Conservation (phyloP, 73 alveolate genomes). For the Blepharisma japonicum region DNA sequence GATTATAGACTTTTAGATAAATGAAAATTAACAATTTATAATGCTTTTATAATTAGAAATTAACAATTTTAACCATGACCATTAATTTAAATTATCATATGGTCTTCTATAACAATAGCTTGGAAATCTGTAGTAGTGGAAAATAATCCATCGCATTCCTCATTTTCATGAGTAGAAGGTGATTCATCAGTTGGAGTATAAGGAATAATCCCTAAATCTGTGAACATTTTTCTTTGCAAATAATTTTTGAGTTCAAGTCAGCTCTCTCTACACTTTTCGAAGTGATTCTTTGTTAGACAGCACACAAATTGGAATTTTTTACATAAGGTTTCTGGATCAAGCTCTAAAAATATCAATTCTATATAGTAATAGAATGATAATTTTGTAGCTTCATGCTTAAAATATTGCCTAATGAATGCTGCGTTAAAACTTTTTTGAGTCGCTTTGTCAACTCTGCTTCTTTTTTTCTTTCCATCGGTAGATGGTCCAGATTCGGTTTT, state of each 20-base stretch:
- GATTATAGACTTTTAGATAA: too few species aligned
- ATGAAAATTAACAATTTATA: too few species aligned
- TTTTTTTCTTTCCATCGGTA: slow-evolving; percentile 4
- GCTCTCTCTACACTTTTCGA: background rate
- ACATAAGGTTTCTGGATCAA: background rate
- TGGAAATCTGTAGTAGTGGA: too few species aligned
- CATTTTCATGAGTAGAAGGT: too few species aligned
- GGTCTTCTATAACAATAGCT: too few species aligned
- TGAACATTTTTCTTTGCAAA: background rate
- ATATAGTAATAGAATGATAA: background rate
- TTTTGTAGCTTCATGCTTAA: background rate
- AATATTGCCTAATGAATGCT: background rate
- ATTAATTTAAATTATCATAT: too few species aligned
- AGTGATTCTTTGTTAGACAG: background rate
- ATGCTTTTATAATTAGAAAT: too few species aligned
- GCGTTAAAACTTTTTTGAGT: background rate
- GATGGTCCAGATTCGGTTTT: slow-evolving; percentile 5
- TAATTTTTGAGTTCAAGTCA: background rate
- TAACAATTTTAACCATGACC: too few species aligned
- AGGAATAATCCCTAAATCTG: background rate
- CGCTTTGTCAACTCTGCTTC: background rate
- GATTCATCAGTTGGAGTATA: too few species aligned
- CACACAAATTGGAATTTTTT: background rate
- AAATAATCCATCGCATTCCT: too few species aligned
- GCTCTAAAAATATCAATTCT: background rate